Conservation (phyloP, 768 basidiomycete genomes). For the Collybia sordida region DNA sequence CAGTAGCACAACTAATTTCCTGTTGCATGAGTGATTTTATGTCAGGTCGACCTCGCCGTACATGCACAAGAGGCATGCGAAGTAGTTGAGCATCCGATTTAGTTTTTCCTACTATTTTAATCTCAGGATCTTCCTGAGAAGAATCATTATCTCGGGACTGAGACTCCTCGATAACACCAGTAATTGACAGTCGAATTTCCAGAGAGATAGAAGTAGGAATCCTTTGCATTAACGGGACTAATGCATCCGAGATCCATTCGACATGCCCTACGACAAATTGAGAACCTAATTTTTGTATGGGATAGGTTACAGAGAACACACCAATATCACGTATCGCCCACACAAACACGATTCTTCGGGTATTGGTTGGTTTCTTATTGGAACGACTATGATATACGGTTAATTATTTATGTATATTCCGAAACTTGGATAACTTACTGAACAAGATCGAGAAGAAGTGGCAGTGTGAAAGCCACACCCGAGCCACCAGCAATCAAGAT, state of each 20-base stretch:
- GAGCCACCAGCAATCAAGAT: constrained; percentile 48
- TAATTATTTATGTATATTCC: background rate
- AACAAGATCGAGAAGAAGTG: constrained; percentile 42
- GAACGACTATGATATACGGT: constrained; percentile 22
- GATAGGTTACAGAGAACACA: constrained; percentile 12
- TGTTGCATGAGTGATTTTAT: constrained; percentile 25
- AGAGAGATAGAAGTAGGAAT: constrained; percentile 29
- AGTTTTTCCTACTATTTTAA: background rate
- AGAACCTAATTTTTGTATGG: background rate
- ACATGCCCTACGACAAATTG: constrained; percentile 28
- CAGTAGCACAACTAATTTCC: constrained; percentile 24
- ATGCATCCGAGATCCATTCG: constrained; percentile 43
- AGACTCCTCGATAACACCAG: constrained; percentile 21
- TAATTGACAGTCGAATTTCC: constrained; percentile 41
- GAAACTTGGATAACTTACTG: constrained; percentile 25
- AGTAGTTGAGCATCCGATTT: constrained; percentile 14
- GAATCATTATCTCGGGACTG: constrained; percentile 20
- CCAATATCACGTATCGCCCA: constrained; percentile 45
- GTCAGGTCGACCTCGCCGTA: constrained; percentile 32
- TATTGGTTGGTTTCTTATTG: constrained; percentile 20
- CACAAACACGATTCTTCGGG: constrained; percentile 33
- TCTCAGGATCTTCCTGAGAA: constrained; percentile 8
- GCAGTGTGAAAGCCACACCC: constrained; percentile 46
- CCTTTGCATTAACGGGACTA: constrained; percentile 29
- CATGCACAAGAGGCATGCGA: constrained; percentile 18